phyloP scores from a whole-genome alignment of 2,329 filamentous ascomycete species.

The Geosmithia flava region DNA sequence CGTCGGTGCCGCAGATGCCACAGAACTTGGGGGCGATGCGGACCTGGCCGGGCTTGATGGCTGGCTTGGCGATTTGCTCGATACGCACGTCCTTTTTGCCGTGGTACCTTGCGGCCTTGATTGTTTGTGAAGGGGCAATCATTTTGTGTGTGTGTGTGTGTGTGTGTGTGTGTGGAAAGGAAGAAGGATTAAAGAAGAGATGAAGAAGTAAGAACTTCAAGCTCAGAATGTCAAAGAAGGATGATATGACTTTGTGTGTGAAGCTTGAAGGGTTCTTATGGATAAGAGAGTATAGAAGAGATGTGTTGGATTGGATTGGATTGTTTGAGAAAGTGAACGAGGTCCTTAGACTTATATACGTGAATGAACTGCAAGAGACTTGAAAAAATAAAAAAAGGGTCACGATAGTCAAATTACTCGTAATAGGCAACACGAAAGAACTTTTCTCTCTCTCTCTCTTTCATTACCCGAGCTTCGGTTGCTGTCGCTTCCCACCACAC shows the following conservation, averaged over 20 bases:
- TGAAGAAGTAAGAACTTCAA: too few species aligned
- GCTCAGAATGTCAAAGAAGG: too few species aligned
- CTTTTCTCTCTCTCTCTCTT: background rate
- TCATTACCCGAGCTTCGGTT: background rate
- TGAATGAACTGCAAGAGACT: too few species aligned
- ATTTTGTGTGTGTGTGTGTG: background rate
- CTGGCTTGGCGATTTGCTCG: slow-evolving; percentile 33
- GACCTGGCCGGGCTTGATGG: slow-evolving; percentile 36
- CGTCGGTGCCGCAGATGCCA: slow-evolving; percentile 36
- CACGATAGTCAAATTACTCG: background rate
- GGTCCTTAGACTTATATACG: background rate
- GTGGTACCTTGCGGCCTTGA: slow-evolving; percentile 42
- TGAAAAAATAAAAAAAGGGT: background rate
- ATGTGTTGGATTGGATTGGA: too few species aligned
- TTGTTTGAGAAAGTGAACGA: background rate
- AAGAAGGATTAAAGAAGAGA: background rate
- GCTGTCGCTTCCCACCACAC: background rate
- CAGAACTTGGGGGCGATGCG: slow-evolving; percentile 23
- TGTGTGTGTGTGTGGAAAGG: background rate
- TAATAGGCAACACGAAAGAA: background rate
- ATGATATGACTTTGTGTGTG: too few species aligned
- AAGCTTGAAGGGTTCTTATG: background rate
- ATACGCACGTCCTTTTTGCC: slow-evolving; percentile 43
- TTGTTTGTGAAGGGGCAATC: slow-evolving; percentile 9
- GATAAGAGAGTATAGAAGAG: background rate